Conservation (phyloP, 192 early-diverging fungal species). For the Coemansia sp. region DNA sequence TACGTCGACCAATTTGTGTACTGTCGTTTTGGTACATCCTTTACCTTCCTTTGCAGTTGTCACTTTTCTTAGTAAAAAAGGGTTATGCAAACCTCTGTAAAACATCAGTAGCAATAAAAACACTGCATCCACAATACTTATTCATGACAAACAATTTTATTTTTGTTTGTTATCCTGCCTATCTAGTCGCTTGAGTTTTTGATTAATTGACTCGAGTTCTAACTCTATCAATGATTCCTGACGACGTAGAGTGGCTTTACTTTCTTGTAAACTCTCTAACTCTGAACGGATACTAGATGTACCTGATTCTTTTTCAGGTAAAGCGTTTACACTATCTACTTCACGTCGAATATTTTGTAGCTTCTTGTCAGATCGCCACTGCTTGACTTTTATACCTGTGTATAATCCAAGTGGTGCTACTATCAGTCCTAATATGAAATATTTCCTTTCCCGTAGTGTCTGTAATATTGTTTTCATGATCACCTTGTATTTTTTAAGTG, state of each 20-base stretch:
- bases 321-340: slow-evolving; percentile 4
- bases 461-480: slow-evolving; percentile 11
- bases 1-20: background rate
- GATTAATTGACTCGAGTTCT: slow-evolving; percentile 35
- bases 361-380: slow-evolving; percentile 21
- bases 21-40: background rate
- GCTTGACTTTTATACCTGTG: slow-evolving; percentile 31
- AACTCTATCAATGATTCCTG: slow-evolving; percentile 21
- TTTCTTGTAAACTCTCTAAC: slow-evolving; percentile 24
- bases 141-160: background rate
- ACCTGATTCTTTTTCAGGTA: background rate
- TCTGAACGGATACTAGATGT: slow-evolving; percentile 8
- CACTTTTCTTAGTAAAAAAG: background rate
- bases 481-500: background rate
- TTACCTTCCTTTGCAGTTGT: background rate
- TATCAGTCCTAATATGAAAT: slow-evolving; percentile 35
- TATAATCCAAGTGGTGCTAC: slow-evolving; percentile 43
- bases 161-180: slow-evolving; percentile 15
- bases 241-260: slow-evolving; percentile 9
- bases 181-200: slow-evolving; percentile 38
- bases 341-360: slow-evolving; percentile 12
- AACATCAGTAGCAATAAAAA: background rate
- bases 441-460: slow-evolving; percentile 21
- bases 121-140: background rate
- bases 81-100: background rate